phyloP scores from a whole-genome alignment of 106 monocot species.

The Dioscorea alata region DNA sequence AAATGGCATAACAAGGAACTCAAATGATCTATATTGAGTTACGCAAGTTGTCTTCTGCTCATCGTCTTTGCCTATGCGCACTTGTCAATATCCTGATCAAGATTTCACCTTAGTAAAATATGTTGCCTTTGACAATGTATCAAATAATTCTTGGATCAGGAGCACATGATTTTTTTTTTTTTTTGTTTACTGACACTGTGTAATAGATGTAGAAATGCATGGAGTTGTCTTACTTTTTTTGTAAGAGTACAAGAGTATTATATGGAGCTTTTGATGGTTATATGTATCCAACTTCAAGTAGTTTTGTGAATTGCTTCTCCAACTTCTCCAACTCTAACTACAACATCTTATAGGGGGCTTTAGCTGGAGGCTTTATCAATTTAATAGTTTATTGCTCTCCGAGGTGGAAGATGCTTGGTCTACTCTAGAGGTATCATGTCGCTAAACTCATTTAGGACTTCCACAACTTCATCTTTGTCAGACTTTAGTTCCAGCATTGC shows the following conservation, averaged over 20 bases:
- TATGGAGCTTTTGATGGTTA: neutral
- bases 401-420: neutral
- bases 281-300: neutral
- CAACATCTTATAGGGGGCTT: too few species aligned
- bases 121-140: too few species aligned
- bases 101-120: neutral
- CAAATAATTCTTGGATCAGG: too few species aligned
- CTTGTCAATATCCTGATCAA: neutral
- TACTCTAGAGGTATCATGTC: neutral
- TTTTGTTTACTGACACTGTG: neutral
- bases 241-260: neutral
- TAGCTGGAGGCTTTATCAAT: too few species aligned
- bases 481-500: too few species aligned
- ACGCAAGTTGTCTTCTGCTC: neutral
- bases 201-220: neutral
- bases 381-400: neutral
- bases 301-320: too few species aligned
- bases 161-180: neutral
- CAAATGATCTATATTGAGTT: neutral
- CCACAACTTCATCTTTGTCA: neutral
- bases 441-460: neutral
- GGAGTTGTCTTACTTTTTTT: too few species aligned
- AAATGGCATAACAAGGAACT: conserved; percentile 3
- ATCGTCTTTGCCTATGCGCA: neutral
- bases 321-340: too few species aligned